These are phyloP conservation scores for Sporothrix luriei DNA, from an alignment of 2,329 filamentous ascomycete genomes.

Conservation along the genomic window DNA sequence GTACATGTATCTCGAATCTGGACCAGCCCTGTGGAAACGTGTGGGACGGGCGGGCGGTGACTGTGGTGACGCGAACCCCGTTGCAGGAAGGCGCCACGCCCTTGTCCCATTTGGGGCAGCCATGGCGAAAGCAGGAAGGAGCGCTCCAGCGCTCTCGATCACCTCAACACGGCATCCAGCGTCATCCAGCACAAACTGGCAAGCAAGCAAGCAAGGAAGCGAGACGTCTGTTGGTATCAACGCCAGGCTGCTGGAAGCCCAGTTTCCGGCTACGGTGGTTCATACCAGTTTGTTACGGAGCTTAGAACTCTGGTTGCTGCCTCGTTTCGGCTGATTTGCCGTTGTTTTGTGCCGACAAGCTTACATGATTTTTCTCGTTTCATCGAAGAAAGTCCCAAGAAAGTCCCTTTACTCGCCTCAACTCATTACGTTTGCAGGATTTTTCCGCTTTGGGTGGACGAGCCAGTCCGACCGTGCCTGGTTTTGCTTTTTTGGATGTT, in stretches of 20 bases:
- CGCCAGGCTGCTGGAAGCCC: not conserved
- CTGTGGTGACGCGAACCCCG: constrained; percentile 26
- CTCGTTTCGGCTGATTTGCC: not conserved
- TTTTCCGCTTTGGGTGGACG: constrained; percentile 1
- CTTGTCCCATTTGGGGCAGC: constrained; percentile 25
- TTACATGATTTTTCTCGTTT: too few species aligned
- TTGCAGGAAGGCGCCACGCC: constrained; percentile 31
- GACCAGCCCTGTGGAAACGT: constrained; percentile 24
- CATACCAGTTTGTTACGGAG: not conserved
- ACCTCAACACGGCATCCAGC: too few species aligned
- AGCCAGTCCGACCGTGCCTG: not conserved
- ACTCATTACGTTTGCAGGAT: not conserved
- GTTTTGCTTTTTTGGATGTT: not conserved
- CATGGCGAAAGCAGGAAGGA: constrained; percentile 25
- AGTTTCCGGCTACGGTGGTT: not conserved
- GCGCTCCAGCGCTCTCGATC: not conserved
- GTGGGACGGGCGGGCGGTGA: constrained; percentile 17
- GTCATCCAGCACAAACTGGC: too few species aligned
- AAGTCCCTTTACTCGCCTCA: not conserved
- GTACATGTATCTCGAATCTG: too few species aligned
- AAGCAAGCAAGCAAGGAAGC: not conserved
- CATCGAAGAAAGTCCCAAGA: too few species aligned
- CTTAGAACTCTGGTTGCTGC: not conserved
- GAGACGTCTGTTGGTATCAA: not conserved
- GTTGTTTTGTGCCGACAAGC: not conserved